Evolutionary conservation across 345 rosid species (phyloP).

Genomic region (Hibiscus trionum): DNA sequence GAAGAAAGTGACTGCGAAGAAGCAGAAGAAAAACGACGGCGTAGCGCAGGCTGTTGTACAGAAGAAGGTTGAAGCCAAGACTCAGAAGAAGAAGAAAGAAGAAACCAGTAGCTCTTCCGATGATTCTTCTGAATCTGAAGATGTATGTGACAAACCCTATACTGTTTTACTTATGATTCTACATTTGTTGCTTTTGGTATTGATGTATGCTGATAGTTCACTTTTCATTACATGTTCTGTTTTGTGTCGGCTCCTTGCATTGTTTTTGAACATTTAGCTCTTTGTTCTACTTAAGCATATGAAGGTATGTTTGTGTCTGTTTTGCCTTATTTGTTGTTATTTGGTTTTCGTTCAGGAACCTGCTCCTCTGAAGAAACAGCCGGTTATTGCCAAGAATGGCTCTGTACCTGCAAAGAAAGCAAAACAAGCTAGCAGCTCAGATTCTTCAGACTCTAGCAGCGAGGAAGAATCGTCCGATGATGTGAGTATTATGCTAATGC

Average conservation of each 20-base stretch:
- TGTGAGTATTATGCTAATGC: constrained; percentile 6
- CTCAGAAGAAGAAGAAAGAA: constrained; percentile 1
- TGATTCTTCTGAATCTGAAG: constrained; percentile 41
- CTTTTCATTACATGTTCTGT: background rate
- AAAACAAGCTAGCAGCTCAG: constrained; percentile 36
- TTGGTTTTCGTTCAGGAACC: constrained; percentile 25
- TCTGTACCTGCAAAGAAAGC: constrained; percentile 28
- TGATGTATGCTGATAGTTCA: background rate
- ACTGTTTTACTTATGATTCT: background rate
- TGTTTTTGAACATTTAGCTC: background rate
- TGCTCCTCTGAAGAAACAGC: constrained; percentile 26
- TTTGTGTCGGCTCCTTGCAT: background rate
- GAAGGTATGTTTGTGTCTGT: background rate
- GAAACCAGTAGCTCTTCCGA: background rate
- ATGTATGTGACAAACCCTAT: constrained; percentile 2
- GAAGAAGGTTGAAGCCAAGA: constrained; percentile 7
- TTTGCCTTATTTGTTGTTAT: background rate
- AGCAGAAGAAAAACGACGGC: constrained; percentile 7
- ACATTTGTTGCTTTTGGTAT: background rate
- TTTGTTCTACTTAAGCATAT: background rate
- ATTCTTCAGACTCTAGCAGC: constrained; percentile 25
- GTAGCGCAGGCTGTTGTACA: constrained; percentile 8
- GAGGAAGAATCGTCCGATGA: constrained; percentile 31
- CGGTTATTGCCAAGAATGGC: constrained; percentile 32
- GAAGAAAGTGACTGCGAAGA: background rate